Conservation (phyloP, 805 yeast species). For the Candida easanensis region DNA sequence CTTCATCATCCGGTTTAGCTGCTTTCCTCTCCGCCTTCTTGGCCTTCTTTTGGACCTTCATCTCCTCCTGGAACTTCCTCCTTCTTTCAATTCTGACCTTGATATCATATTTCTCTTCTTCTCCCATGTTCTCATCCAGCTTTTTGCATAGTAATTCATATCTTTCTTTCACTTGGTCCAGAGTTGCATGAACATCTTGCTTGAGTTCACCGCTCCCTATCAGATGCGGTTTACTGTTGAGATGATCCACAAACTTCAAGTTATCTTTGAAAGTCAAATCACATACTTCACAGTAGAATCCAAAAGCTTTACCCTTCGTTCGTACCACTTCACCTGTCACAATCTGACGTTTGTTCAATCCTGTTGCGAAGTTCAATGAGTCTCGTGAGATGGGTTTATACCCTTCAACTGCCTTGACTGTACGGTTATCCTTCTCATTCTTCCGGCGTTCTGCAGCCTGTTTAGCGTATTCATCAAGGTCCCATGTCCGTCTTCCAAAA, state of each 20-base stretch:
- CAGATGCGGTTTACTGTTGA: constrained; percentile 71
- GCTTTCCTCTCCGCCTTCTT: constrained; percentile 14
- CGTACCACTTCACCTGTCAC: constrained; percentile 29
- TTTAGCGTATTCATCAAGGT: constrained; percentile 58
- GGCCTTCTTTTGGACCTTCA: constrained; percentile 27
- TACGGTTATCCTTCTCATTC: constrained; percentile 17
- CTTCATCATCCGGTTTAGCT: constrained; percentile 16
- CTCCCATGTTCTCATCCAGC: constrained; percentile 22
- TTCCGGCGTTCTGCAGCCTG: constrained; percentile 36
- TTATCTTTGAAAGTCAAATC: constrained; percentile 80
- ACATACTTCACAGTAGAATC: constrained; percentile 83
- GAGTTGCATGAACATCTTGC: constrained; percentile 41
- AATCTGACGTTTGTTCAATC: constrained; percentile 34
- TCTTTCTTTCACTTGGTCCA: constrained; percentile 45
- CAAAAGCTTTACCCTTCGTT: constrained; percentile 60
- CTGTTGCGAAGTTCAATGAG: constrained; percentile 24
- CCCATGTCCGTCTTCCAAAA: constrained; percentile 72
- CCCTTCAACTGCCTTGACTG: constrained; percentile 12
- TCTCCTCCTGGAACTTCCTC: constrained; percentile 36
- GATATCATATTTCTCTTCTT: constrained; percentile 31
- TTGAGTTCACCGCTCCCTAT: constrained; percentile 38
- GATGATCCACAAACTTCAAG: constrained; percentile 76
- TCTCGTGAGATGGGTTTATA: constrained; percentile 16
- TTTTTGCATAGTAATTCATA: constrained; percentile 35
- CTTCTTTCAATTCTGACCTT: constrained; percentile 40